phyloP scores from a whole-genome alignment of 805 yeast species.

The Barnettozyma siamensis region DNA sequence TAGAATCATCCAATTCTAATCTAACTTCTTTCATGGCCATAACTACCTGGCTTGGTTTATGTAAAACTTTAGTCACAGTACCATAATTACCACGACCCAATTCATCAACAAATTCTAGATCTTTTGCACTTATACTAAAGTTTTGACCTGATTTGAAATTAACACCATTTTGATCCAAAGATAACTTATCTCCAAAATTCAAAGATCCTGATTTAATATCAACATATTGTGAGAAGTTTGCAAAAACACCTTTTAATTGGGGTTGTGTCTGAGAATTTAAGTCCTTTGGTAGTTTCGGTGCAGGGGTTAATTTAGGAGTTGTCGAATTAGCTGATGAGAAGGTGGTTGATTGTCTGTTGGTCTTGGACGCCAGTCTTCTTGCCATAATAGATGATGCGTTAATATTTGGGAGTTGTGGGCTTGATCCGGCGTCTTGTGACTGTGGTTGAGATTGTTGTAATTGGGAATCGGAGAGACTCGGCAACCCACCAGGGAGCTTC shows the following conservation, averaged over 20 bases:
- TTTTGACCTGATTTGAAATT: constrained; percentile 86
- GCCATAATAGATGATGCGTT: constrained; percentile 7
- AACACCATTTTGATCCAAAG: constrained; percentile 85
- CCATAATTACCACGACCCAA: constrained; percentile 96
- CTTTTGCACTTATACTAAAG: constrained; percentile 81
- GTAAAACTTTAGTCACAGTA: constrained; percentile 86
- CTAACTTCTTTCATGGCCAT: constrained; percentile 99
- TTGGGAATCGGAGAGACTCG: constrained; percentile 27
- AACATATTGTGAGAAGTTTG: constrained; percentile 78
- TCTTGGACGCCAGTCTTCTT: constrained; percentile 7
- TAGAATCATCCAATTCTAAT: constrained; percentile 87
- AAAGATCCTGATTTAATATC: constrained; percentile 90
- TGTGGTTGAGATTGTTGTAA: constrained; percentile 11
- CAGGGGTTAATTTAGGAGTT: neutral
- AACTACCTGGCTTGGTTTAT: constrained; percentile 82
- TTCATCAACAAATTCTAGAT: constrained; percentile 76
- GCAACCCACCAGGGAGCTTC: constrained; percentile 84
- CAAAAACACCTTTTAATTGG: constrained; percentile 58
- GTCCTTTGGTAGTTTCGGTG: neutral
- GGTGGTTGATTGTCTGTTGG: constrained; percentile 6
- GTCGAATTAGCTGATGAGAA: constrained; percentile 2
- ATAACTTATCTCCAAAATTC: constrained; percentile 90
- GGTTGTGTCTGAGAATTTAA: constrained; percentile 8
- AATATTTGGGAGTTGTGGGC: constrained; percentile 1
- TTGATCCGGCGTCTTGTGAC: neutral